Evolutionary conservation across 805 yeast genomes (phyloP).

Genomic region (Hanseniaspora singularis): DNA sequence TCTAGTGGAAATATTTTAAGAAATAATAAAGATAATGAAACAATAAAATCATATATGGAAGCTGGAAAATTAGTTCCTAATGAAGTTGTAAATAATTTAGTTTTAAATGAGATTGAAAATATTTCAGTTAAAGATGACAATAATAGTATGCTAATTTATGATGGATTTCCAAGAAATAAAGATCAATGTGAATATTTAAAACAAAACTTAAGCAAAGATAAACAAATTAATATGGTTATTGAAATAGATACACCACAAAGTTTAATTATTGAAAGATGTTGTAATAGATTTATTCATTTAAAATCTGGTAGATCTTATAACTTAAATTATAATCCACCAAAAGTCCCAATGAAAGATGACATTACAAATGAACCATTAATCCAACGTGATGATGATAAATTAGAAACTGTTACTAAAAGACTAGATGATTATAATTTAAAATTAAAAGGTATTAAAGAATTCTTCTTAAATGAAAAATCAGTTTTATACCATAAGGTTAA

Average conservation of each 20-base stretch:
- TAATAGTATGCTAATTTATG: constrained; percentile 43
- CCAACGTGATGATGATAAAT: constrained; percentile 75
- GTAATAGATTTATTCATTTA: constrained; percentile 71
- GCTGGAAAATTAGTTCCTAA: constrained; percentile 70
- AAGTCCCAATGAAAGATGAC: constrained; percentile 68
- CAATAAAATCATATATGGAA: constrained; percentile 40
- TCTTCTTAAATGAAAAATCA: neutral
- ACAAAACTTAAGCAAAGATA: constrained; percentile 29
- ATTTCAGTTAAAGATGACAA: constrained; percentile 32
- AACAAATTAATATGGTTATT: constrained; percentile 62
- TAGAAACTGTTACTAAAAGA: constrained; percentile 56
- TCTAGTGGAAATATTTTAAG: constrained; percentile 82
- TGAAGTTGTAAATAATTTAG: constrained; percentile 45
- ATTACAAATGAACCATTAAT: constrained; percentile 75
- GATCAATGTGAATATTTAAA: constrained; percentile 58
- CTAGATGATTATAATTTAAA: constrained; percentile 48
- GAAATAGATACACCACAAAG: constrained; percentile 76
- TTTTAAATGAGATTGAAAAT: constrained; percentile 26
- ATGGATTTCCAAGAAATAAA: constrained; percentile 82
- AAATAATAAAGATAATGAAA: constrained; percentile 46
- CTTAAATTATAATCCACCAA: constrained; percentile 80
- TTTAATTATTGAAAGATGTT: constrained; percentile 71
- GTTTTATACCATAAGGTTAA: constrained; percentile 5
- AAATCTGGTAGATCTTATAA: constrained; percentile 83
- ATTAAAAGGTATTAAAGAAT: constrained; percentile 53